Evolutionary conservation across 768 basidiomycete species (phyloP), one percentile per base, ranked within the genome.

Genomic region (Suillus sp.): DNA sequence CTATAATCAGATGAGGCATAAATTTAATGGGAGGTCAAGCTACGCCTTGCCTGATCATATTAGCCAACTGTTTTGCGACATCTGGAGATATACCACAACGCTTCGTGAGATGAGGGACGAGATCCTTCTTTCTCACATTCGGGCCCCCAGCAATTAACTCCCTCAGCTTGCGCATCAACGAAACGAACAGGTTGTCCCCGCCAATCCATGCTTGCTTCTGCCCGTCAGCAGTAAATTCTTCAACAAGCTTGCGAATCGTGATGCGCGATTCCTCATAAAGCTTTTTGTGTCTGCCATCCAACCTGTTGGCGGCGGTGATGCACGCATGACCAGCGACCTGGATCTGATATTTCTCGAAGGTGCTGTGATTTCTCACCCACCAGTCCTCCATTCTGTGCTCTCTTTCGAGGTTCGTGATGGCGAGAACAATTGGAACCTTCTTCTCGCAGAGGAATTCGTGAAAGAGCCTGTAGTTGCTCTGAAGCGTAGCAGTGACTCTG

Each of bases 401-500:
- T 45, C 71, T 68, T 61, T 76, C 77, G 1, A 78, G 68, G 32
- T 74, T 73, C 0, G 75, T 78, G 18, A 78, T 62, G 2, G 70
- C 71, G 7, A 78, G 50, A 1, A 75, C 64, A 25, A 72, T 69
- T 6, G 77, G 38, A 42, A 67, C 68, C 32, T 67, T 61, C 35
- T 67, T 64, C 27, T 60, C 63, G 62, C 82, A 82, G 35, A 82
- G 77, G 30, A 77, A 72, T 22, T 82, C 75, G 38, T 69, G 66
- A 66, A 81, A 80, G 22, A 81, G 64, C 34, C 68, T 63, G 65
- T 79, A 82, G 62, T 81, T 83, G 65, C 74, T 72, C 57, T 74
- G 71, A 45, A 72, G 68, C 0, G 75, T 70, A 20, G 75, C 71
- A 38, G 72, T 77, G 69, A 81, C 74, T 60, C 77, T 69, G 3